Conservation (phyloP, 1,284 basidiomycete genomes). For the Malassezia cuniculi region DNA sequence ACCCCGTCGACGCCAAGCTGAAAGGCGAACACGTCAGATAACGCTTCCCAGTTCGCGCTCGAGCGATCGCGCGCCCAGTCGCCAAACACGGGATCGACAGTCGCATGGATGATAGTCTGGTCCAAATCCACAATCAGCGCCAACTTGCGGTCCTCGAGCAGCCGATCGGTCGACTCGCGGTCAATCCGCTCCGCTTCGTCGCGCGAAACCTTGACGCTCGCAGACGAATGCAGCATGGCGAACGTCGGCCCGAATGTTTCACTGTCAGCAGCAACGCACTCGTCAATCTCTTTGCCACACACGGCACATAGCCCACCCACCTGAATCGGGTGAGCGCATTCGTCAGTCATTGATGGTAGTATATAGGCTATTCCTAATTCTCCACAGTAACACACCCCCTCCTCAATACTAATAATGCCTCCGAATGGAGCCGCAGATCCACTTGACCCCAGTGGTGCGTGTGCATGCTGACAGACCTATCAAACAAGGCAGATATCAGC, state of each 20-base stretch:
- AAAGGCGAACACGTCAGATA: constrained; percentile 74
- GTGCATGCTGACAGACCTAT: constrained; percentile 17
- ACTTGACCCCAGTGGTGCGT: no score
- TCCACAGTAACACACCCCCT: no score
- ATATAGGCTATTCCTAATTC: no score
- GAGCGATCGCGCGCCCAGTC: constrained; percentile 79
- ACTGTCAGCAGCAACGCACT: constrained; percentile 50
- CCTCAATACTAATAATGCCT: no score
- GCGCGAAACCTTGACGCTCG: constrained; percentile 34
- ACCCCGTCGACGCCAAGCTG: constrained; percentile 67
- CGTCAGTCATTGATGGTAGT: no score
- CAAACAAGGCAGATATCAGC: constrained; percentile 35
- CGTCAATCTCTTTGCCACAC: constrained; percentile 84
- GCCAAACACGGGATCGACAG: constrained; percentile 92
- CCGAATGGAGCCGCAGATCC: no score
- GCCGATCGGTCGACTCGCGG: constrained; percentile 61
- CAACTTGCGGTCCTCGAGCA: constrained; percentile 65
- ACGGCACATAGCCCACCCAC: constrained; percentile 79
- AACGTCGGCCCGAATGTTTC: constrained; percentile 13
- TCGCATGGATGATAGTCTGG: constrained; percentile 96
- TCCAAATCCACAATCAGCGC: constrained; percentile 95
- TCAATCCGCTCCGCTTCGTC: constrained; percentile 75
- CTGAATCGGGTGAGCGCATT: constrained; percentile 82
- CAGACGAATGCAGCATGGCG: constrained; percentile 35
- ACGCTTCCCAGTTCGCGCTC: constrained; percentile 76